These are phyloP conservation scores for Colletotrichum sp. DNA, from an alignment of 2,329 filamentous ascomycete genomes.

Conservation along the genomic window DNA sequence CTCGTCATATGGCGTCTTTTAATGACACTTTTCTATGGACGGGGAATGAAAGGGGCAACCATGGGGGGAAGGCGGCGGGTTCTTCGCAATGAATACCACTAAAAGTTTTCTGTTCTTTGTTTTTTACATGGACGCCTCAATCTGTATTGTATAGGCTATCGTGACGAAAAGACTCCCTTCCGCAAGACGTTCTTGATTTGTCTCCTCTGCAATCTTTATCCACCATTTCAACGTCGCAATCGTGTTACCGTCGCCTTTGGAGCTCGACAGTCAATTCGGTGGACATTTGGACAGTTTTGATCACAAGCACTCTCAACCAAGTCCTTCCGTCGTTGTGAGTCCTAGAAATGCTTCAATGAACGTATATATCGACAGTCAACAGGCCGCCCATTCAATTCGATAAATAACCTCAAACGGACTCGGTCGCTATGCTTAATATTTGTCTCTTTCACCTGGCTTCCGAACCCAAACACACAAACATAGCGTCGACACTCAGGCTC, in stretches of 20 bases:
- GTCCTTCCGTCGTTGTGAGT: background rate
- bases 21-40: background rate
- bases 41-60: background rate
- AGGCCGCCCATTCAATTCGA: background rate
- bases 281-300: background rate
- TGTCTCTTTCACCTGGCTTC: background rate
- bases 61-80: background rate
- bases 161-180: conserved; percentile 1
- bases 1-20: background rate
- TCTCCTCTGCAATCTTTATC: background rate
- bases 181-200: background rate
- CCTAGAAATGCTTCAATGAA: background rate
- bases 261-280: background rate
- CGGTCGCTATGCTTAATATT: background rate
- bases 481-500: background rate
- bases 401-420: background rate
- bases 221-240: background rate
- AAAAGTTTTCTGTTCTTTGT: conserved; percentile 16
- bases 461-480: background rate
- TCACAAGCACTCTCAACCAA: background rate
- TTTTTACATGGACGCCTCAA: background rate
- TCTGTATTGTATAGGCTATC: background rate
- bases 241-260: background rate
- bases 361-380: background rate
- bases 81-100: conserved; percentile 14